These are phyloP conservation scores for Chrysoporthe puriensis DNA, from an alignment of 2,329 filamentous ascomycete genomes.

Conservation along the genomic window DNA sequence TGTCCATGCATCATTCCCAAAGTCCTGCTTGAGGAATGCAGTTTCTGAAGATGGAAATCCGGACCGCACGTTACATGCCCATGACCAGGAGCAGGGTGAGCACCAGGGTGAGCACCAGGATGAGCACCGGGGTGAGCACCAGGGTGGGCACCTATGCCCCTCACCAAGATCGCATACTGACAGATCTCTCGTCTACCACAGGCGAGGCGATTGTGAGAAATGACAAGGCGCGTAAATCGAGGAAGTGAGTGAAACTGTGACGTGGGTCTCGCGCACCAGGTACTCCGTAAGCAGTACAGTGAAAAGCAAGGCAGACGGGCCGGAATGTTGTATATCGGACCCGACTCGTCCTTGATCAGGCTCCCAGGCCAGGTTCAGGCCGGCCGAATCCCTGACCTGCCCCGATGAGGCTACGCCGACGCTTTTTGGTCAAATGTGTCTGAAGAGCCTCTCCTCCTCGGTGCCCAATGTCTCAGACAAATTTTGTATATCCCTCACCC, in stretches of 20 bases:
- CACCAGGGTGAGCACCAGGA: too few relatives aligned
- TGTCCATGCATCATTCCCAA: background rate
- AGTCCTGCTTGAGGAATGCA: background rate
- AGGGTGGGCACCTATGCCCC: slow-evolving; percentile 2
- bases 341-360: background rate
- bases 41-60: background rate
- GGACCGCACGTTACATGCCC: background rate
- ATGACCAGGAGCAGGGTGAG: background rate
- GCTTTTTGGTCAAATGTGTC: slow-evolving; percentile 38
- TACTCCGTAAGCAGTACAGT: background rate
- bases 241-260: slow-evolving; percentile 1
- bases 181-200: slow-evolving; percentile 17
- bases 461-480: slow-evolving; percentile 43
- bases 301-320: background rate
- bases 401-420: background rate
- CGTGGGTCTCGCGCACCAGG: background rate
- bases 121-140: too few relatives aligned
- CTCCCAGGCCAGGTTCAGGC: background rate
- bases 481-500: slow-evolving; percentile 42
- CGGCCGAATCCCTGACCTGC: background rate
- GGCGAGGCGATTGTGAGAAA: slow-evolving; percentile 12
- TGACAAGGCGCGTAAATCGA: slow-evolving; percentile 1
- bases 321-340: slow-evolving; percentile 7
- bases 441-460: slow-evolving; percentile 48
- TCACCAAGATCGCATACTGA: slow-evolving; percentile 23